Conservation (phyloP, 306 rosid genomes). For the Herpetospermum pedunculosum region DNA sequence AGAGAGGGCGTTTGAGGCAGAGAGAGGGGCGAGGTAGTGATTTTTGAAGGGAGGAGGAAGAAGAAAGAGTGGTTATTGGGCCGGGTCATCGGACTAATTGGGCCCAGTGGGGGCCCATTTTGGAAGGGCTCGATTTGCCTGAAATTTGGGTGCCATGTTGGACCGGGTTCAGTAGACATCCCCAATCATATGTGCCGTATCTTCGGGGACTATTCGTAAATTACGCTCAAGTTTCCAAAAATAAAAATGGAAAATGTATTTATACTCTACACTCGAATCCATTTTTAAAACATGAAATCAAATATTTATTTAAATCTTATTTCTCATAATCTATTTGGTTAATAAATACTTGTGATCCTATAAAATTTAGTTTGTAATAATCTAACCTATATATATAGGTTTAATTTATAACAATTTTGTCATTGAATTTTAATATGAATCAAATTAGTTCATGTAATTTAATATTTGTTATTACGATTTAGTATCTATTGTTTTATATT, state of each 20-base stretch:
- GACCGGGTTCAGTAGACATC: conserved; percentile 13
- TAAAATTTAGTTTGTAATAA: too few species aligned
- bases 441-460: too few species aligned
- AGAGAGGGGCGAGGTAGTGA: conserved; percentile 1
- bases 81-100: background rate
- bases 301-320: background rate
- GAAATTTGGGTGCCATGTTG: conserved; percentile 6
- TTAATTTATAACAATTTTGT: too few species aligned
- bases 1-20: background rate
- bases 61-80: conserved; percentile 5
- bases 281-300: background rate
- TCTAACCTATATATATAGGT: too few species aligned
- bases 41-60: conserved; percentile 8
- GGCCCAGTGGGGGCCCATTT: conserved; percentile 3
- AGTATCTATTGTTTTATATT: too few species aligned
- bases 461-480: too few species aligned
- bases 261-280: background rate
- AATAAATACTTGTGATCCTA: too few species aligned
- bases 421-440: too few species aligned
- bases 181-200: conserved; percentile 8
- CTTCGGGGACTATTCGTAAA: conserved; percentile 4
- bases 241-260: background rate
- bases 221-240: conserved; percentile 3
- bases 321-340: too few species aligned
- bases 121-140: background rate